Percentiles rank a stretch among this genome's conserved stretches.
These are phyloP conservation scores for Calendula officinalis DNA, from an alignment of 129 eudicot genomes.

Conservation along the genomic window DNA sequence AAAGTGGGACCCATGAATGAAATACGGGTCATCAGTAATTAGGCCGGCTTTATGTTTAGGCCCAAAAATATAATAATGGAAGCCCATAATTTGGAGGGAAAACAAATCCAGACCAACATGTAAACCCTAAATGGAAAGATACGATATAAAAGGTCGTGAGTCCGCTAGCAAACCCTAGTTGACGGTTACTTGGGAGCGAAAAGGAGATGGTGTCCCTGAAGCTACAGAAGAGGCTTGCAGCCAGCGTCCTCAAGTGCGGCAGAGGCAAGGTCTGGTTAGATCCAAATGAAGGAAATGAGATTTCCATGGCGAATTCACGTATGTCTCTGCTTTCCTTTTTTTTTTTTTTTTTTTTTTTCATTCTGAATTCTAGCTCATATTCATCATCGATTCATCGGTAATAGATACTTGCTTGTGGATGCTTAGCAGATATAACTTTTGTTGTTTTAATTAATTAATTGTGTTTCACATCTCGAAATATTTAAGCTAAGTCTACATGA, in stretches of 20 bases:
- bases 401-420: not conserved
- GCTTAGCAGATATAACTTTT: not conserved
- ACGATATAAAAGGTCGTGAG: not conserved
- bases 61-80: not conserved
- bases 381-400: not conserved
- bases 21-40: not conserved
- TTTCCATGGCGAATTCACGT: conserved; percentile 48
- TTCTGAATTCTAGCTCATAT: not conserved
- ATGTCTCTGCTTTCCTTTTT: conserved; percentile 5
- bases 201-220: conserved; percentile 39
- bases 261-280: conserved; percentile 47
- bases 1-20: not conserved
- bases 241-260: conserved; percentile 45
- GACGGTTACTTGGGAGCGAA: not conserved
- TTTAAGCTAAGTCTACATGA: not conserved
- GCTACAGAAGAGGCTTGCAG: conserved; percentile 47
- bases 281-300: conserved; percentile 43
- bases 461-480: not conserved
- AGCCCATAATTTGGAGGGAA: not conserved
- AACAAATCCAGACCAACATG: conserved; percentile 3
- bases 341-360: not conserved
- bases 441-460: not conserved
- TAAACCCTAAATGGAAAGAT: conserved; percentile 25
- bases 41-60: not conserved
- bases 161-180: conserved; percentile 20